phyloP scores from a whole-genome alignment of 2,329 filamentous ascomycete species.

The Fusarium sp. region DNA sequence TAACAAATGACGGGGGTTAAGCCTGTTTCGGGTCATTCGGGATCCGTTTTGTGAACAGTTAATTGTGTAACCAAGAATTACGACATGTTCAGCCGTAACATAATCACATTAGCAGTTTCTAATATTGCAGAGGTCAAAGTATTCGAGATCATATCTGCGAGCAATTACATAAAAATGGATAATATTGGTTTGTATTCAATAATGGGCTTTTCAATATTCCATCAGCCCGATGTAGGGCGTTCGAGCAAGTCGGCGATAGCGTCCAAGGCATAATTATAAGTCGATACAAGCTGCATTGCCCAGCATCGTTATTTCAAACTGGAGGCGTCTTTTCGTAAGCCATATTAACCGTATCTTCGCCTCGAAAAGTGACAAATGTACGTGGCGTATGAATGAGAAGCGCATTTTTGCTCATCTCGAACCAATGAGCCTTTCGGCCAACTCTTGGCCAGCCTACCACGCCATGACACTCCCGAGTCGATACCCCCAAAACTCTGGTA shows the following conservation, averaged over 20 bases:
- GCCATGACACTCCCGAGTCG: background rate
- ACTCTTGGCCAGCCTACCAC: background rate
- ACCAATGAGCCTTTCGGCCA: background rate
- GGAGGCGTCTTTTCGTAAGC: background rate
- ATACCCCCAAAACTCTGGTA: slow-evolving; percentile 11
- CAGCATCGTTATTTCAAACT: background rate
- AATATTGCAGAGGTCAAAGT: no score
- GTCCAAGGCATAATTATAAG: background rate
- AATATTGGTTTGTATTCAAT: slow-evolving; percentile 4
- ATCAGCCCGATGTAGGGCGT: background rate
- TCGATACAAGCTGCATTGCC: slow-evolving; percentile 3
- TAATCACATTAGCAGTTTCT: no score
- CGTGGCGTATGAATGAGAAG: background rate
- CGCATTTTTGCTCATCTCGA: background rate
- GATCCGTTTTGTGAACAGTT: slow-evolving; percentile 3
- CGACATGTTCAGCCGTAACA: background rate
- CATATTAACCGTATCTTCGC: background rate
- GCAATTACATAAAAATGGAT: background rate
- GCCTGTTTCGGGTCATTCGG: slow-evolving; percentile 25
- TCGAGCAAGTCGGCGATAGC: background rate
- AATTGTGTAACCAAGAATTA: slow-evolving; percentile 15
- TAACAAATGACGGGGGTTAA: slow-evolving; percentile 10
- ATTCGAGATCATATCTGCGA: background rate
- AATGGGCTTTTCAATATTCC: background rate
- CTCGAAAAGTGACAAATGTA: background rate